These are phyloP conservation scores for Lobosporangium transversale DNA, from an alignment of 192 early-diverging fungal species.

Conservation along the genomic window DNA sequence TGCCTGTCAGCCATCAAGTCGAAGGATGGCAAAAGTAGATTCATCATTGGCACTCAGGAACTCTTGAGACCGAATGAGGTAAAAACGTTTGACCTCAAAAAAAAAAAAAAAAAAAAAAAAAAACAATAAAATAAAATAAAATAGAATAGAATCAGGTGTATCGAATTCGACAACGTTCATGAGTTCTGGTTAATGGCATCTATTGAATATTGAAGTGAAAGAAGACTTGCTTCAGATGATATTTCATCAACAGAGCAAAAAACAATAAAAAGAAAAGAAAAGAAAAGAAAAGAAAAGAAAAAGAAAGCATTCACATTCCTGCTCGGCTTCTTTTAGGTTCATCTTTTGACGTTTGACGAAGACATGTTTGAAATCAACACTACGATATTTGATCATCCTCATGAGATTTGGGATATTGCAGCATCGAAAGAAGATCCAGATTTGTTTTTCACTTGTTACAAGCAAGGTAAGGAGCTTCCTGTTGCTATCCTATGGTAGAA, in stretches of 20 bases:
- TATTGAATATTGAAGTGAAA: no score
- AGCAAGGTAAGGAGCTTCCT: slow-evolving; percentile 42
- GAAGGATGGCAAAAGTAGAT: slow-evolving; percentile 73
- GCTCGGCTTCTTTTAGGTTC: slow-evolving; percentile 57
- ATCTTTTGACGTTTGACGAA: slow-evolving; percentile 80
- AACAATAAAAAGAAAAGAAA: no score
- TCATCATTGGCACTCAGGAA: slow-evolving; percentile 76
- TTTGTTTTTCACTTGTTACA: slow-evolving; percentile 69
- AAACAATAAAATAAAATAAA: no score
- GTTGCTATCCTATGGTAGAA: no score
- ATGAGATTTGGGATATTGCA: slow-evolving; percentile 74
- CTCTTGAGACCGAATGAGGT: slow-evolving; percentile 71
- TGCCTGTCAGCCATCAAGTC: slow-evolving; percentile 68
- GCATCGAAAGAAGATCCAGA: slow-evolving; percentile 66
- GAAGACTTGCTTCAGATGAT: neutral
- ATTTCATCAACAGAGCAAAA: neutral
- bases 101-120: no score
- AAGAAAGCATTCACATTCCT: no score
- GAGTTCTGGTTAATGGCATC: no score
- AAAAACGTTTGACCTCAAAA: no score
- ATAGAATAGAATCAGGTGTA: neutral
- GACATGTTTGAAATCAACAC: slow-evolving; percentile 69
- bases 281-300: no score
- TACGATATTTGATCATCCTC: slow-evolving; percentile 68
- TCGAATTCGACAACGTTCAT: no score